These are phyloP conservation scores for Leucaena leucocephala DNA, from an alignment of 306 rosid genomes.

Conservation along the genomic window DNA sequence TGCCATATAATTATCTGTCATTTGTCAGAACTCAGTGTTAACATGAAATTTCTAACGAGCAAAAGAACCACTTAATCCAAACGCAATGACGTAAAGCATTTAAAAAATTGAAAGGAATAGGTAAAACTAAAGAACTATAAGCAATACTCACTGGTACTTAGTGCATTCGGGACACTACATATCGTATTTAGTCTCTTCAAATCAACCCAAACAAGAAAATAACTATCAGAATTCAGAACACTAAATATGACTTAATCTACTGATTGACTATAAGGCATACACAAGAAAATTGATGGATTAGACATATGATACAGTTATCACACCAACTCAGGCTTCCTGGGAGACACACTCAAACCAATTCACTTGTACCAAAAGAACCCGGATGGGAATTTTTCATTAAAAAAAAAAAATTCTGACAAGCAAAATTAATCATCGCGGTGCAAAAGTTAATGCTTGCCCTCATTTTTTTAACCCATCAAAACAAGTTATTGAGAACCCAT, in stretches of 20 bases:
- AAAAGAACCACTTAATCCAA: conserved; percentile 27
- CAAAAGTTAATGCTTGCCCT: neutral
- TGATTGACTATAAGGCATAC: neutral
- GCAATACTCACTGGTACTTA: neutral
- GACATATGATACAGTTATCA: conserved; percentile 5
- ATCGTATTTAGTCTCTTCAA: conserved; percentile 5
- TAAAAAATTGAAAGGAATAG: conserved; percentile 25
- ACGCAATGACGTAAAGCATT: conserved; percentile 27
- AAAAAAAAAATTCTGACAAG: neutral
- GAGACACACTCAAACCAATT: neutral
- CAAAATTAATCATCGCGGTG: neutral
- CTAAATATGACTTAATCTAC: neutral
- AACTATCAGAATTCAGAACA: conserved; percentile 12
- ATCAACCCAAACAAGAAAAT: conserved; percentile 2
- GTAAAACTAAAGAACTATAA: conserved; percentile 19
- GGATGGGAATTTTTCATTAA: neutral
- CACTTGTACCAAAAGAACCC: neutral
- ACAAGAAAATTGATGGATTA: conserved; percentile 16
- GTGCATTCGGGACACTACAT: neutral
- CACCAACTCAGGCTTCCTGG: too few relatives aligned
- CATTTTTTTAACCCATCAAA: neutral
- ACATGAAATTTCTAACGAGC: conserved; percentile 5
- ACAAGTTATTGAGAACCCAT: neutral
- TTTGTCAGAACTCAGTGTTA: conserved; percentile 26
- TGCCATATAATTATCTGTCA: conserved; percentile 42